Evolutionary conservation across 2,329 filamentous ascomycete species (phyloP), one percentile per base, ranked within the genome.

Genomic region (Penicillium frequentans): DNA sequence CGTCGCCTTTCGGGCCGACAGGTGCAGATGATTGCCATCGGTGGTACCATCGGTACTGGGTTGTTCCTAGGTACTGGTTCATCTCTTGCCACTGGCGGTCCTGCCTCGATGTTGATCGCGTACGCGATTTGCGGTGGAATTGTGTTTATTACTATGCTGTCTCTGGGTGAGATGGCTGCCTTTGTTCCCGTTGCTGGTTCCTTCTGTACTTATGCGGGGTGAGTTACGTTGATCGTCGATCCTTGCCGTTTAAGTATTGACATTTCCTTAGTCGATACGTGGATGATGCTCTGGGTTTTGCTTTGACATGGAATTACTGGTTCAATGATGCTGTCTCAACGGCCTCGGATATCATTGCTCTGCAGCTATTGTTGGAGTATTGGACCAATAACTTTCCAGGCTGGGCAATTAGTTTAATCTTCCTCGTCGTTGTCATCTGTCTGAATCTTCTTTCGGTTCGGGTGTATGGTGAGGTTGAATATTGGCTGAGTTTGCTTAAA

Each of bases 1-100:
- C 82, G 85, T 5, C 80, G 82, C 43, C 76, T 87, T 13, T 84
- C 82, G 2, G 75, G 83, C 16, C 81, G 85, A n/a, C 86, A 88
- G 69, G 83, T 88, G 11, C 85, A 88, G 73, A 87, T 88, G 84
- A 86, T 88, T 59, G 86, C 86, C 44, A 77, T 79, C 55, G 76
- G 74, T 6, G 76, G 76, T 23, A 77, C 75, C 7, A 78, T 78
- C 46, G 74, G 71, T 14, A 87, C 85, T 0, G 85, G 85, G 3
- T 71, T 88, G 4, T 88, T 88, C 61, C 75, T 88, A 6, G 85
- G 85, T 29, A 86, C 84, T 0, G 85, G 85, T 10, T 84, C 83
- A 66, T 82, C 84, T 4, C 71, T 88, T 39, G 79, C 83, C 1
- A 85, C 79, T 0, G 85, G 83, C 29, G 85, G 85, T 0, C 85